These are phyloP conservation scores for Escallonia rubra DNA, from an alignment of 129 eudicot genomes.

Conservation along the genomic window DNA sequence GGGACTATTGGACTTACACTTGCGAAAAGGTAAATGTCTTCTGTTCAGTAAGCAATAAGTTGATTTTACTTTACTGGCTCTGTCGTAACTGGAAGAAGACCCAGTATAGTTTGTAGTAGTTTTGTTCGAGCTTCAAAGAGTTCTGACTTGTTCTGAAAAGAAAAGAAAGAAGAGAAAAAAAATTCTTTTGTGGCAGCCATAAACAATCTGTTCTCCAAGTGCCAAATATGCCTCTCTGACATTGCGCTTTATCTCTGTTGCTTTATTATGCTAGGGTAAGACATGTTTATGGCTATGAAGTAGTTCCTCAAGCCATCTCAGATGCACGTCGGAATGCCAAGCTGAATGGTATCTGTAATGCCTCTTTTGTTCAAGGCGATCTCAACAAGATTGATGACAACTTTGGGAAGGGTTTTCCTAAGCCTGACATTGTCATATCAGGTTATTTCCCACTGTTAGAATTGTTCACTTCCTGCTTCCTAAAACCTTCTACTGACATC, in stretches of 20 bases:
- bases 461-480: not conserved
- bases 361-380: slow-evolving; percentile 91
- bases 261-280: slow-evolving; percentile 43
- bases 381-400: slow-evolving; percentile 75
- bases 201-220: not conserved
- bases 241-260: not conserved
- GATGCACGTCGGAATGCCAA: slow-evolving; percentile 88
- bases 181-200: not conserved
- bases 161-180: too few species aligned
- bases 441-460: slow-evolving; percentile 38
- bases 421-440: slow-evolving; percentile 84
- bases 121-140: too few species aligned
- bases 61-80: too few species aligned
- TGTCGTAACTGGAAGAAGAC: too few species aligned
- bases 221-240: not conserved
- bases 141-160: too few species aligned
- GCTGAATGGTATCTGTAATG: slow-evolving; percentile 69
- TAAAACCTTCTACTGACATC: not conserved
- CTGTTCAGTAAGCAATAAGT: not conserved
- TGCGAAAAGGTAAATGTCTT: slow-evolving; percentile 59
- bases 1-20: slow-evolving; percentile 92
- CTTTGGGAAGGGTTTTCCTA: slow-evolving; percentile 74
- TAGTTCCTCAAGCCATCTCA: slow-evolving; percentile 79
- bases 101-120: too few species aligned
- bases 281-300: slow-evolving; percentile 93